These are phyloP conservation scores for Fennellomyces sp. DNA, from an alignment of 371 early-diverging fungal genomes.

Conservation along the genomic window DNA sequence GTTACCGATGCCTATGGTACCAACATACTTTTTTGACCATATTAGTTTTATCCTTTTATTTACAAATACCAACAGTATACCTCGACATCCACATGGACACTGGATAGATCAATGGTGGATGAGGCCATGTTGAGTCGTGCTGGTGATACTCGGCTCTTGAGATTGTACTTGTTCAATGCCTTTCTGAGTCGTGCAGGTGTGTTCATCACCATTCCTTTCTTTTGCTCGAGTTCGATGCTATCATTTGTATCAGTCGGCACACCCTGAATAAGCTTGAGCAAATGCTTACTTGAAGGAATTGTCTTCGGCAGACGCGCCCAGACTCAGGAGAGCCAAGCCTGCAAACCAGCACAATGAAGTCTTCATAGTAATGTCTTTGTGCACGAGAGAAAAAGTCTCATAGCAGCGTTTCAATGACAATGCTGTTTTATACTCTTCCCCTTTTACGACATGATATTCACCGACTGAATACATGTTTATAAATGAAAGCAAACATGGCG, in stretches of 20 bases:
- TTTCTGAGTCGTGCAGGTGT: conserved; percentile 30
- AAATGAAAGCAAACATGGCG: not conserved
- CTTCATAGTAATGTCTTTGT: not conserved
- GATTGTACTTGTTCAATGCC: conserved; percentile 33
- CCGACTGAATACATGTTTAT: not conserved
- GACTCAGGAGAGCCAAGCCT: not conserved
- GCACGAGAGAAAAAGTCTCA: not conserved
- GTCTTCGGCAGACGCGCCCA: not conserved
- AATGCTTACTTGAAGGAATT: not conserved
- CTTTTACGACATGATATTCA: not conserved
- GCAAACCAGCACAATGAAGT: not conserved
- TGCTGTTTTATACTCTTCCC: not conserved
- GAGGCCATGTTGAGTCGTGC: conserved; percentile 13
- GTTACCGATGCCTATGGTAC: conserved; percentile 54
- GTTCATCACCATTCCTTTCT: conserved; percentile 24
- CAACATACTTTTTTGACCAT: conserved; percentile 45
- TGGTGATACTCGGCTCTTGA: conserved; percentile 17
- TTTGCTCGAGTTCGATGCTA: conserved; percentile 27
- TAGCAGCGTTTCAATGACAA: not conserved
- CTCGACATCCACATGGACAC: conserved; percentile 41
- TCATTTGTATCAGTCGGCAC: no score
- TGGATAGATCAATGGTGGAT: conserved; percentile 27
- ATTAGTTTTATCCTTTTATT: no score
- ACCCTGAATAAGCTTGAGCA: no score
- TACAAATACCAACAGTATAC: conserved; percentile 15